Conservation (phyloP, 1,139 yeast genomes). For the Scheffersomyces lignicola region DNA sequence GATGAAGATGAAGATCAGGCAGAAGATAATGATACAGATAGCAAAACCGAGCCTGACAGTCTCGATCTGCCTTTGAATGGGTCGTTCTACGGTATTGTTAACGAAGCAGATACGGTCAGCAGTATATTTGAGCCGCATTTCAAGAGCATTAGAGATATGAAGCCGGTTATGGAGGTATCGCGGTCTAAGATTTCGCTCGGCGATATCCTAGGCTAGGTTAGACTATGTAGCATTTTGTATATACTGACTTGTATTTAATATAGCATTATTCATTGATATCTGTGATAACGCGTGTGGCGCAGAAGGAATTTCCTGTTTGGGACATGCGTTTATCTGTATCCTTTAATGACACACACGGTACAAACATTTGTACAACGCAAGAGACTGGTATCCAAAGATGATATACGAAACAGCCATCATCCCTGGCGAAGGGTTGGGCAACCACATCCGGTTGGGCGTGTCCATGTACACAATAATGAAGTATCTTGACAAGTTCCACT, state of each 20-base stretch:
- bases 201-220: constrained; percentile 23
- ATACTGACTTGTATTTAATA: too few relatives aligned
- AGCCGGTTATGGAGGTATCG: background rate
- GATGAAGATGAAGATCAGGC: constrained; percentile 4
- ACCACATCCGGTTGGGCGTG: constrained; percentile 26
- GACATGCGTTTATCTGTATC: too few relatives aligned
- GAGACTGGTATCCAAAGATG: too few relatives aligned
- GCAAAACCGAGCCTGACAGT: constrained; percentile 14
- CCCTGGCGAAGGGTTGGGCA: constrained; percentile 40
- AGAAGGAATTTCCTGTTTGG: too few relatives aligned
- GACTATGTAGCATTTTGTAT: too few relatives aligned
- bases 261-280: too few relatives aligned
- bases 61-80: constrained; percentile 36
- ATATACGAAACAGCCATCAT: constrained; percentile 22
- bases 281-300: too few relatives aligned
- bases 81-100: constrained; percentile 31
- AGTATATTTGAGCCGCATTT: constrained; percentile 15
- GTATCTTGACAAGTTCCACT: constrained; percentile 23
- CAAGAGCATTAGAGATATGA: constrained; percentile 1
- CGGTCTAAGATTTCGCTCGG: constrained; percentile 25
- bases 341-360: too few relatives aligned
- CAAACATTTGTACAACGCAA: too few relatives aligned
- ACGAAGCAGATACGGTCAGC: constrained; percentile 26
- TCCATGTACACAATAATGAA: constrained; percentile 27
- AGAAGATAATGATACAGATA: constrained; percentile 8